A percentile compares a stretch with the other conserved stretches of the same genome.
These are phyloP conservation scores for Camelina sativa DNA, from an alignment of 345 rosid species.

Conservation along the genomic window DNA sequence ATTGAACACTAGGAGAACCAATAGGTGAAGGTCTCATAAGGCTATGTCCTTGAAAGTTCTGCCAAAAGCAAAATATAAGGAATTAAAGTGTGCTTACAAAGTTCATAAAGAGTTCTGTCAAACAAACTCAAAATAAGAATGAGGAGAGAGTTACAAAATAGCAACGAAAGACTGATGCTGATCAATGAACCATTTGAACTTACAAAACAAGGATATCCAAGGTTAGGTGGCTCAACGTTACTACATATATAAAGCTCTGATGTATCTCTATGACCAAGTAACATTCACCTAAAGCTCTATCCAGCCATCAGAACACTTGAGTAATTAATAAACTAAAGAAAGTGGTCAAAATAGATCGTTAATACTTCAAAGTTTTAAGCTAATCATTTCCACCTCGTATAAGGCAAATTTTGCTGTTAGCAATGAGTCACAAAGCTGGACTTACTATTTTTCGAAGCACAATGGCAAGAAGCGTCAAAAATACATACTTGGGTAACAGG, in stretches of 20 bases:
- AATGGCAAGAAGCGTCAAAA: slow-evolving; percentile 4
- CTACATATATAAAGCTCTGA: slow-evolving; percentile 1
- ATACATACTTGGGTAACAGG: slow-evolving; percentile 66
- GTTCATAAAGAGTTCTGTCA: not conserved
- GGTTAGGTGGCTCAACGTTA: not conserved
- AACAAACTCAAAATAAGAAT: slow-evolving; percentile 1
- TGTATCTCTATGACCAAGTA: slow-evolving; percentile 3
- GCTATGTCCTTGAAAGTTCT: slow-evolving; percentile 82
- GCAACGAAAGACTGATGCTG: too few relatives aligned
- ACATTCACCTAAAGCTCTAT: slow-evolving; percentile 8
- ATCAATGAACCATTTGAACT: slow-evolving; percentile 1
- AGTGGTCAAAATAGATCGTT: not conserved
- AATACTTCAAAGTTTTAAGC: not conserved
- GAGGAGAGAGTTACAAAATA: not conserved
- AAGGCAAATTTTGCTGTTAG: not conserved
- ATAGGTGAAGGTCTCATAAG: slow-evolving; percentile 62
- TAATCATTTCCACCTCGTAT: not conserved
- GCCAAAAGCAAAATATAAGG: slow-evolving; percentile 23
- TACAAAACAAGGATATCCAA: not conserved
- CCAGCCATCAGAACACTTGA: slow-evolving; percentile 2
- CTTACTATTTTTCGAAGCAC: not conserved
- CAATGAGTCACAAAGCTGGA: slow-evolving; percentile 12
- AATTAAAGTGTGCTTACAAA: slow-evolving; percentile 15
- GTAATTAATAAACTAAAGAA: slow-evolving; percentile 11
- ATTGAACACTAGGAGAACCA: slow-evolving; percentile 57